Evolutionary conservation across 495 filamentous ascomycete genomes (phyloP).

Genomic region (Neurospora sp.): DNA sequence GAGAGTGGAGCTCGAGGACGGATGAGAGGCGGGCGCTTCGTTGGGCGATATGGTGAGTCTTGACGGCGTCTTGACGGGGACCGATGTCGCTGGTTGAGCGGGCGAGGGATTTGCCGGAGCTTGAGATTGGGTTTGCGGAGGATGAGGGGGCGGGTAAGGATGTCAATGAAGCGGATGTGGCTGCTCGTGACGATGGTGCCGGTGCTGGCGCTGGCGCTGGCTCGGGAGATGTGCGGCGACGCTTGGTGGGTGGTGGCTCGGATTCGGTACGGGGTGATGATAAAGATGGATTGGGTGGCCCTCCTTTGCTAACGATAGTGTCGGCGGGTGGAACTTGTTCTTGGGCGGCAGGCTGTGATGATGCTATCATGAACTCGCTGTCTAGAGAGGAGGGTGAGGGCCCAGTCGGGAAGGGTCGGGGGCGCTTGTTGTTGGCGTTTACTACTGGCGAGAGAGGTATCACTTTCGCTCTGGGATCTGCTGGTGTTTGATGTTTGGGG

Average conservation of each 20-base stretch:
- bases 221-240: slow-evolving; percentile 4
- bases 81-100: slow-evolving; percentile 31
- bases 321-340: not conserved
- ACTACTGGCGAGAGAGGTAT: slow-evolving; percentile 11
- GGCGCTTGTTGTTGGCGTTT: not conserved
- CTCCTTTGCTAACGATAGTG: not conserved
- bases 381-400: not conserved
- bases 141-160: slow-evolving; percentile 13
- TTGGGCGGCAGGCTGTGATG: not conserved
- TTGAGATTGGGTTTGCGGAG: not conserved
- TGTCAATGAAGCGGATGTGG: slow-evolving; percentile 27
- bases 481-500: not conserved
- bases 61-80: slow-evolving; percentile 10
- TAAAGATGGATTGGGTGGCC: not conserved
- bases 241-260: slow-evolving; percentile 25
- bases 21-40: not conserved
- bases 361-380: not conserved
- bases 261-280: slow-evolving; percentile 23
- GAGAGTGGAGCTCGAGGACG: slow-evolving; percentile 27
- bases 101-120: slow-evolving; percentile 6
- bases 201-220: not conserved
- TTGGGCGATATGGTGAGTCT: not conserved
- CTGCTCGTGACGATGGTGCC: slow-evolving; percentile 9
- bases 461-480: not conserved
- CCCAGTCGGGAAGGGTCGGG: not conserved